Base-by-base conservation (phyloP, 345 rosid species). In the Camelina neglecta region DNA sequence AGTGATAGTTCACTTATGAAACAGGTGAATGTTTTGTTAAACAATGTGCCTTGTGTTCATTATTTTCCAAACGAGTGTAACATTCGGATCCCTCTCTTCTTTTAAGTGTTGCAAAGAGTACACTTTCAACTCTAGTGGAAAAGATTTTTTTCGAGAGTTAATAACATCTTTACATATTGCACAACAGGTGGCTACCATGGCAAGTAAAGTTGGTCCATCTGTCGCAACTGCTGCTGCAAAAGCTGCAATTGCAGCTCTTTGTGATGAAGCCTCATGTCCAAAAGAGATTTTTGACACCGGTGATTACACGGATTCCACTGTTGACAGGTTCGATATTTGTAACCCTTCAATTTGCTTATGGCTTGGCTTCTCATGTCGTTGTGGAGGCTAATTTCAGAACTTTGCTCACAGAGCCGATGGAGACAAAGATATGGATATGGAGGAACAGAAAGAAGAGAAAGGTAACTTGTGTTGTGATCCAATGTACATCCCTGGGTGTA, bases 241-340 rank as follows among this genome's bases (percentile, higher is more conserved):
- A 74, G 91, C 99, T 74, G 93, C 97, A 67, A 79, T 90, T 38
- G 71, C 80, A n/a, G 86, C 87, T 59, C 89, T 95, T 72, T 92
- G 94, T 78, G 86, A 89, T 42, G 93, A 90, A 76, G 85, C 83
- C 53, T 83, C 87, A 33, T 92, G 86, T 82, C 87, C 98, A 35
- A 86, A 84, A 79, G 94, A 88, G 78, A 75, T 84, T 44, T 95
- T 95, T 50, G 81, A 81, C 47, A 60, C 39, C 1, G 9, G n/a
- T 69, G 82, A 76, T 24, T 73, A 76, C 63, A 82, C 71, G 63
- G 79, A 67, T 64, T 74, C 58, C 18, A 41, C 61, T 15, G 67
- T 57, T 54, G 83, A 84, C 33, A 86, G 92, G 96, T 90, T 64
- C 51, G 65, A 20, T 73, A 4, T 67, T 49, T 49, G 16, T 23